These are phyloP conservation scores for Pseudogymnoascus sp. DNA, from an alignment of 2,329 filamentous ascomycete genomes.

Conservation along the genomic window DNA sequence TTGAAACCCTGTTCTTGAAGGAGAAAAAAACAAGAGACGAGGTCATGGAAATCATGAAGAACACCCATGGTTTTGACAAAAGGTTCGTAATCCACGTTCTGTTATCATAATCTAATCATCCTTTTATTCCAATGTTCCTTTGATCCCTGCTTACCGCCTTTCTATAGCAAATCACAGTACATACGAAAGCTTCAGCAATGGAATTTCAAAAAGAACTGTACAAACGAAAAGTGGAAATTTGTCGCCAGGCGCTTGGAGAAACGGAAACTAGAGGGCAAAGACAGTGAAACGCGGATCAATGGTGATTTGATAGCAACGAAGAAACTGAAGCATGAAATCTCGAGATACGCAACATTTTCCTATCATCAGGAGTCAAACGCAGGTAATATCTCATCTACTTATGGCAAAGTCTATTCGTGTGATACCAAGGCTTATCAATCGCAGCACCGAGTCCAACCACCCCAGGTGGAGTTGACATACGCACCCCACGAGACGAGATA, in stretches of 20 bases:
- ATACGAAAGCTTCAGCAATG: slow-evolving; percentile 15
- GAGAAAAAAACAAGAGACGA: slow-evolving; percentile 10
- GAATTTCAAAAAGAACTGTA: slow-evolving; percentile 14
- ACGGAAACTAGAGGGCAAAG: slow-evolving; percentile 14
- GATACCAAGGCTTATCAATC: neutral
- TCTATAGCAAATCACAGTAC: slow-evolving; percentile 15
- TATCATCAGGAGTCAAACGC: slow-evolving; percentile 4
- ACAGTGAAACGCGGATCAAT: slow-evolving; percentile 15
- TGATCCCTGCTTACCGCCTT: neutral
- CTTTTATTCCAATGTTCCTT: neutral
- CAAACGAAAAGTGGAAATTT: slow-evolving; percentile 15
- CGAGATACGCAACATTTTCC: slow-evolving; percentile 12
- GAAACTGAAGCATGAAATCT: slow-evolving; percentile 12
- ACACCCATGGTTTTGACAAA: slow-evolving; percentile 4
- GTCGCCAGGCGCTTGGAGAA: slow-evolving; percentile 13
- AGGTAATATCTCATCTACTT: slow-evolving; percentile 10
- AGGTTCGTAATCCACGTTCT: neutral
- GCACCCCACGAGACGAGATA: slow-evolving; percentile 12
- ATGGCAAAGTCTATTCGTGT: neutral
- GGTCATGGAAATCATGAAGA: slow-evolving; percentile 11
- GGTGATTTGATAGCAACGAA: slow-evolving; percentile 12
- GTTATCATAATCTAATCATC: neutral
- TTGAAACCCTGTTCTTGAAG: slow-evolving; percentile 12
- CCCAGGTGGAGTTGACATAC: slow-evolving; percentile 14
- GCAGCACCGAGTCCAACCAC: slow-evolving; percentile 14